These are phyloP conservation scores for Colletotrichum liriopes DNA, from an alignment of 2,329 filamentous ascomycete species.

Conservation along the genomic window DNA sequence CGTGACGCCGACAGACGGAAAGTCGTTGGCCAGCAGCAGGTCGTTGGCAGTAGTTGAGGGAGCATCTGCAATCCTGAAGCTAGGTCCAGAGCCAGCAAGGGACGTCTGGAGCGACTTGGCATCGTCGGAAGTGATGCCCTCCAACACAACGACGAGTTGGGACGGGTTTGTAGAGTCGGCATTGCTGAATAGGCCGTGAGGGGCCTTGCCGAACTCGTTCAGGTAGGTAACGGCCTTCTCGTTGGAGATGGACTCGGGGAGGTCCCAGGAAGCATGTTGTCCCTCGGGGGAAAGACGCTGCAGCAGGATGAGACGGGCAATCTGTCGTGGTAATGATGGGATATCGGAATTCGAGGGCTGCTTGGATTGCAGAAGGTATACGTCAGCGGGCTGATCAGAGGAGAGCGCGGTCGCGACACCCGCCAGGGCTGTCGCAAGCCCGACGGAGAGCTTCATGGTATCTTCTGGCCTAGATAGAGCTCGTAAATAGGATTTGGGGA, in stretches of 20 bases:
- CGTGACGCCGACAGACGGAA: constrained; percentile 57
- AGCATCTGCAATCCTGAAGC: constrained; percentile 66
- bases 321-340: constrained; percentile 65
- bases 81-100: constrained; percentile 57
- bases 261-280: constrained; percentile 64
- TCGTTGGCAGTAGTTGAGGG: constrained; percentile 61
- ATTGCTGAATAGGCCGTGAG: constrained; percentile 67
- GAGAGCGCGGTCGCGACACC: constrained; percentile 55
- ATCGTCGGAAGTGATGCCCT: constrained; percentile 67
- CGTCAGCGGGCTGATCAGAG: constrained; percentile 61
- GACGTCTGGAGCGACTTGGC: constrained; percentile 60
- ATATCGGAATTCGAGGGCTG: constrained; percentile 50
- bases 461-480: constrained; percentile 8
- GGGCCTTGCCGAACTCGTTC: constrained; percentile 71
- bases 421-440: constrained; percentile 57
- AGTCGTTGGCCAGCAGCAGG: constrained; percentile 59
- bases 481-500: constrained; percentile 13
- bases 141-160: constrained; percentile 74
- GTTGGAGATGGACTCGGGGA: constrained; percentile 58
- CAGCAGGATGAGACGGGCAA: constrained; percentile 72
- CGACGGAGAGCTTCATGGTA: constrained; percentile 62
- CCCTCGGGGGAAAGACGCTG: constrained; percentile 67
- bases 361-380: constrained; percentile 66
- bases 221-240: constrained; percentile 70
- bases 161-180: constrained; percentile 53